These are phyloP conservation scores for Furcasterigmium furcatum DNA, from an alignment of 2,329 filamentous ascomycete species.

Conservation along the genomic window DNA sequence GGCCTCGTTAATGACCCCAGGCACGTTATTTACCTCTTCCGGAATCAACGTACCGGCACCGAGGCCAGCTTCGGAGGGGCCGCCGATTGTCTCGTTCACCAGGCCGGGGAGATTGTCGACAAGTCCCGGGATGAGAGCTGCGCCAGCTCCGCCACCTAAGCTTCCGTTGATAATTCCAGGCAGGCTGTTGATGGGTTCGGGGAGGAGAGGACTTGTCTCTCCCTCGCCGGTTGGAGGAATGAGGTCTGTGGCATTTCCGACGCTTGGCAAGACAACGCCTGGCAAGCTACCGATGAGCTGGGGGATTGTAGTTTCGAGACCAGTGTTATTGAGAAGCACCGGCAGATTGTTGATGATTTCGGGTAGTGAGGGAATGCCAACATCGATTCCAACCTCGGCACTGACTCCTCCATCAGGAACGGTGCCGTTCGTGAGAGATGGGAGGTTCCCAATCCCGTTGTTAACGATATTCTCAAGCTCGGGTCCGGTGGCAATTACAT, in stretches of 20 bases:
- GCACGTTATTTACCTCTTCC: background rate
- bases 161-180: background rate
- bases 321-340: background rate
- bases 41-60: background rate
- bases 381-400: background rate
- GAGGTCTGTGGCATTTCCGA: background rate
- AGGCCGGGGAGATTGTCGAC: background rate
- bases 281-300: background rate
- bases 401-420: background rate
- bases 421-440: background rate
- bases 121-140: background rate
- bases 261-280: background rate
- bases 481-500: background rate
- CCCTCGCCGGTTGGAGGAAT: background rate
- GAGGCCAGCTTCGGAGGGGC: background rate
- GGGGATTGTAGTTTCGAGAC: background rate
- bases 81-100: background rate
- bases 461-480: background rate
- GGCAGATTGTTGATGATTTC: slow-evolving; percentile 1
- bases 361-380: background rate
- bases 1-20: background rate
- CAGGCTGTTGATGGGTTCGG: background rate
- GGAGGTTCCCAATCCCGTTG: background rate
- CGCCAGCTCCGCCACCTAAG: background rate
- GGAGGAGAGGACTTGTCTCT: background rate